These are phyloP conservation scores for Coniella lustricola DNA, from an alignment of 2,329 filamentous ascomycete species.

Conservation along the genomic window DNA sequence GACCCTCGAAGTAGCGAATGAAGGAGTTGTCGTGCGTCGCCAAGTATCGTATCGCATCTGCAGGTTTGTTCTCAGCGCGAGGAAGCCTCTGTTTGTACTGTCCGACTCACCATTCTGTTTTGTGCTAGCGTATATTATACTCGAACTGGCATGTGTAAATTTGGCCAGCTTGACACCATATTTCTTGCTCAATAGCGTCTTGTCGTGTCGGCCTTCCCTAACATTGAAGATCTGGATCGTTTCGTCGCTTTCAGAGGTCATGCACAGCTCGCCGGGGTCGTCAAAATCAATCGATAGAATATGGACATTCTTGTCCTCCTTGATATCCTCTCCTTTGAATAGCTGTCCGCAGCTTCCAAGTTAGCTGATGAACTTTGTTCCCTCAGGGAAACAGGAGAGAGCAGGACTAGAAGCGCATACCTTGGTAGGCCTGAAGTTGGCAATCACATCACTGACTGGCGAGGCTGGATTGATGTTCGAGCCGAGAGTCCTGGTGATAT, in stretches of 20 bases:
- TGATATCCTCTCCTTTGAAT: conserved; percentile 51
- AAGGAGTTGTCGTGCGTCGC: conserved; percentile 94
- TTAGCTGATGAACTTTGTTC: no score
- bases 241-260: conserved; percentile 88
- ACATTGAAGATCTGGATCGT: conserved; percentile 94
- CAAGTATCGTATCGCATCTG: conserved; percentile 77
- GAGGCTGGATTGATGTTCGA: conserved; percentile 41
- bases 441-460: conserved; percentile 71
- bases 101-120: conserved; percentile 69
- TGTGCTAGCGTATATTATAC: conserved; percentile 91
- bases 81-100: no score
- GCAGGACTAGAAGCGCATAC: conserved; percentile 37
- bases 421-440: conserved; percentile 72
- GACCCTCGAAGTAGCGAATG: conserved; percentile 91
- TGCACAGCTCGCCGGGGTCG: conserved; percentile 85
- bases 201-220: conserved; percentile 81
- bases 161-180: conserved; percentile 91
- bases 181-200: conserved; percentile 88
- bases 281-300: conserved; percentile 94
- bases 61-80: not conserved
- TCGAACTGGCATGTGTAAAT: conserved; percentile 86
- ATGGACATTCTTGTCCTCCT: conserved; percentile 45
- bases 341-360: conserved; percentile 33
- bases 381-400: no score
- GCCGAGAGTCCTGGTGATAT: conserved; percentile 42